These are phyloP conservation scores for Perkinsela sp. DNA, from an alignment of 208 protist species.

Conservation along the genomic window DNA sequence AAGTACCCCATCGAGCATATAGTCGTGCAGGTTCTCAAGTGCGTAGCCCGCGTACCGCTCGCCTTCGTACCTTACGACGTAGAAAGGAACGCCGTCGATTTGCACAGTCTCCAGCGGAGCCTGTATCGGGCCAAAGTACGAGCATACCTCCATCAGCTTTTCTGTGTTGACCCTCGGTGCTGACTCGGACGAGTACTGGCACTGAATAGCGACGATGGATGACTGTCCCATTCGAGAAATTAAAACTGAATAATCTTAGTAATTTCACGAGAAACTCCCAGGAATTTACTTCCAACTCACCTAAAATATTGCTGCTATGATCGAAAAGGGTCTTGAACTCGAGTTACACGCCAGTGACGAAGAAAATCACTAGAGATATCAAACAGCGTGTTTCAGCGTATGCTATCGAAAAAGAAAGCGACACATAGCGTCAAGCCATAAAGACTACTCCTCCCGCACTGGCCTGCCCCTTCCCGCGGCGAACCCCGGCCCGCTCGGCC, in stretches of 20 bases:
- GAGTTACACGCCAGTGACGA: too few relatives aligned
- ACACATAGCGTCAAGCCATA: too few relatives aligned
- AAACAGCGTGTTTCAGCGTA: too few relatives aligned
- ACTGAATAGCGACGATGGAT: not conserved
- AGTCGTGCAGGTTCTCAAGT: not conserved
- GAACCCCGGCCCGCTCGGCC: not conserved
- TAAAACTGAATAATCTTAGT: too few relatives aligned
- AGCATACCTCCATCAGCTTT: not conserved
- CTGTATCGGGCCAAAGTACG: not conserved
- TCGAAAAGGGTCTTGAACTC: too few relatives aligned
- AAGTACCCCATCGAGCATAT: not conserved
- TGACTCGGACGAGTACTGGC: not conserved
- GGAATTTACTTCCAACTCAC: too few relatives aligned
- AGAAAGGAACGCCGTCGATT: not conserved
- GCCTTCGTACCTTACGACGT: not conserved
- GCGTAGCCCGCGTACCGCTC: not conserved
- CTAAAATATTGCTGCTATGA: too few relatives aligned
- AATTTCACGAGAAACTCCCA: too few relatives aligned
- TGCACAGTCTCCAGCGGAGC: not conserved
- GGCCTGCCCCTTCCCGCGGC: not conserved
- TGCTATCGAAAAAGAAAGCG: too few relatives aligned
- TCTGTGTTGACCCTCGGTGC: not conserved
- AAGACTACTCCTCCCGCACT: too few relatives aligned
- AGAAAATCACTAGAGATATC: too few relatives aligned
- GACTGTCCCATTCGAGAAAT: too few relatives aligned